Percentiles rank a stretch among this genome's conserved stretches.
Conservation (phyloP, 164 flowering plant genomes). For the Nelumbo lutea region DNA sequence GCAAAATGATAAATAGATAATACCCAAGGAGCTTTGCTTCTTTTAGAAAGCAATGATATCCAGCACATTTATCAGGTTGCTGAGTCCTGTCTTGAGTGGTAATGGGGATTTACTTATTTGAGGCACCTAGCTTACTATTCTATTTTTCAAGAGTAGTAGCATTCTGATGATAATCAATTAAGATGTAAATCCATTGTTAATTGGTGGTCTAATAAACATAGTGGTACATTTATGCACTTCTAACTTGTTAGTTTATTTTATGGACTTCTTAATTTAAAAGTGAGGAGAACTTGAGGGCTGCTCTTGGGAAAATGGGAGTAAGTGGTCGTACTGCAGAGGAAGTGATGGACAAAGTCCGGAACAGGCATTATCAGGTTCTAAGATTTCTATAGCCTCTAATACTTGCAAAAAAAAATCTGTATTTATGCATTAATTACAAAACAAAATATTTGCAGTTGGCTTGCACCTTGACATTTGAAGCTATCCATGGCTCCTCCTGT, state of each 20-base stretch:
- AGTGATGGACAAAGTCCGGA: conserved; percentile 73
- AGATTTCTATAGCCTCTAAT: not conserved
- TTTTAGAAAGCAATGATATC: no score
- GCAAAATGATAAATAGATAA: not conserved
- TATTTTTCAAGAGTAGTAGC: no score
- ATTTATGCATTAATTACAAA: not conserved
- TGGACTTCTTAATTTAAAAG: conserved; percentile 28
- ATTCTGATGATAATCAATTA: no score
- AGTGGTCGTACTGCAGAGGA: conserved; percentile 51
- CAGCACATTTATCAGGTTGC: not conserved
- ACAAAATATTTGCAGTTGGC: conserved; percentile 60
- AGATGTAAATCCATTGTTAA: no score
- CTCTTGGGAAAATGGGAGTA: conserved; percentile 76
- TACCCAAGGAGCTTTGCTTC: no score
- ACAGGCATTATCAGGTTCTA: conserved; percentile 84
- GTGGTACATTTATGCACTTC: not conserved
- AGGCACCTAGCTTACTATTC: no score
- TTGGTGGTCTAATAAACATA: not conserved
- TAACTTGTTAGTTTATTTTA: not conserved
- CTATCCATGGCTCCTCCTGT: conserved; percentile 64
- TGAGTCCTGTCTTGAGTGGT: no score
- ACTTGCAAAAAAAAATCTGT: not conserved
- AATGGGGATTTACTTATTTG: no score
- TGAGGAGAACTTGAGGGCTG: conserved; percentile 87
- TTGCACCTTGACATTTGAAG: conserved; percentile 93